Evolutionary conservation across 2,329 filamentous ascomycete genomes (phyloP).

Genomic region (Penicillium sp.): DNA sequence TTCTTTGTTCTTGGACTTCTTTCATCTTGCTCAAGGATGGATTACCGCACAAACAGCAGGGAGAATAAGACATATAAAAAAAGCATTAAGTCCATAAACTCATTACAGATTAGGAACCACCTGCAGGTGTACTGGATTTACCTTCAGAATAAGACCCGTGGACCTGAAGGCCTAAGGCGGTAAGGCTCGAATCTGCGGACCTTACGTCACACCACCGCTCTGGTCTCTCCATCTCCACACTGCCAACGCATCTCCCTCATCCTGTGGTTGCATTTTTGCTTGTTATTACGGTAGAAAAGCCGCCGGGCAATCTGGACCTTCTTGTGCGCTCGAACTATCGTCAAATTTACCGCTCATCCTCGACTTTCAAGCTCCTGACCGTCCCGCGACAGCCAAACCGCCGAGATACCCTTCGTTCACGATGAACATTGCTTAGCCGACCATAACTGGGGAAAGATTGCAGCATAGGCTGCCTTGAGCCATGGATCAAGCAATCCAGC

Average conservation of each 20-base stretch:
- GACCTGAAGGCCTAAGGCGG: neutral
- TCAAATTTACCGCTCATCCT: neutral
- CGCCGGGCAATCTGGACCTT: neutral
- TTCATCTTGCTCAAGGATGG: neutral
- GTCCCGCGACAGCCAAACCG: neutral
- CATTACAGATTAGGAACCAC: neutral
- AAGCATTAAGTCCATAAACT: neutral
- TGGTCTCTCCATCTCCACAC: constrained; percentile 6
- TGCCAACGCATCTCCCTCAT: constrained; percentile 6
- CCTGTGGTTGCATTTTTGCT: neutral
- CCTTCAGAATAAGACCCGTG: neutral
- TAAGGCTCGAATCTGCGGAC: neutral
- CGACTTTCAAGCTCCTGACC: constrained; percentile 2
- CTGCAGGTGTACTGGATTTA: neutral
- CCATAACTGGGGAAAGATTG: neutral
- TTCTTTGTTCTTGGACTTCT: neutral
- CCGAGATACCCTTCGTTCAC: neutral
- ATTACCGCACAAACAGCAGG: no score
- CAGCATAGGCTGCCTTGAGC: constrained; percentile 14
- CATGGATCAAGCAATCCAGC: constrained; percentile 86
- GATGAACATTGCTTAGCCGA: constrained; percentile 6
- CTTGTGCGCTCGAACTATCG: neutral
- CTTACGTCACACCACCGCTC: constrained; percentile 8
- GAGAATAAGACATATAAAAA: neutral
- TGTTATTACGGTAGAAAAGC: neutral